A percentile compares a stretch with the other conserved stretches of the same genome.
Evolutionary conservation across 129 eudicot species (phyloP).

Genomic region (Pittosporum tobira): DNA sequence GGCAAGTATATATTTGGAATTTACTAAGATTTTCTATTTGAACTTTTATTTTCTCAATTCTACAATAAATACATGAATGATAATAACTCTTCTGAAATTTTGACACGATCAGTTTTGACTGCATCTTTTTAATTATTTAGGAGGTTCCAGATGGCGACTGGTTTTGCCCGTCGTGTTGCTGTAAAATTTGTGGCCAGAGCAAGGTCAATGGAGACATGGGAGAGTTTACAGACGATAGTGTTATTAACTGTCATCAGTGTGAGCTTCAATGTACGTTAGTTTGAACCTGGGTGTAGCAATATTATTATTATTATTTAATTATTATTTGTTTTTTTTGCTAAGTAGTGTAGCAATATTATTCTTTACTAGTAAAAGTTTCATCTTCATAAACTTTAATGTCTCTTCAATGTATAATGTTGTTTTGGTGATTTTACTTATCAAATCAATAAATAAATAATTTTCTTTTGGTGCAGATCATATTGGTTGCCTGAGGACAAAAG

Average conservation of each 20-base stretch:
- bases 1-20: conserved; percentile 20
- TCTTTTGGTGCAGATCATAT: conserved; percentile 53
- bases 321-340: too few species aligned
- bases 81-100: not conserved
- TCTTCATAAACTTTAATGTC: not conserved
- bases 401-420: conserved; percentile 10
- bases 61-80: conserved; percentile 3
- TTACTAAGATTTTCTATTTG: not conserved
- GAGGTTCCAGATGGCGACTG: conserved; percentile 84
- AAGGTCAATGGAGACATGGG: conserved; percentile 19
- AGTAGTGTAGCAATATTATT: not conserved
- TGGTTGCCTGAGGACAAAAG: conserved; percentile 50
- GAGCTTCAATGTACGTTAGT: conserved; percentile 57
- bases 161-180: conserved; percentile 95
- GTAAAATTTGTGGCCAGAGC: conserved; percentile 57
- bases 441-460: too few species aligned
- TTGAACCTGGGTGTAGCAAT: conserved; percentile 5
- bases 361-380: conserved; percentile 2
- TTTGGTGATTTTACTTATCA: too few species aligned
- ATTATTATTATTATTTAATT: too few species aligned
- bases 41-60: not conserved
- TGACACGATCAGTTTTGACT: conserved; percentile 3
- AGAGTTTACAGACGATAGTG: conserved; percentile 14
- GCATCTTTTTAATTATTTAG: conserved; percentile 24
- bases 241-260: conserved; percentile 61